Percentiles rank a stretch among this genome's conserved stretches.
Evolutionary conservation across 2,329 filamentous ascomycete genomes (phyloP).

Genomic region (Bipolaris cookei): DNA sequence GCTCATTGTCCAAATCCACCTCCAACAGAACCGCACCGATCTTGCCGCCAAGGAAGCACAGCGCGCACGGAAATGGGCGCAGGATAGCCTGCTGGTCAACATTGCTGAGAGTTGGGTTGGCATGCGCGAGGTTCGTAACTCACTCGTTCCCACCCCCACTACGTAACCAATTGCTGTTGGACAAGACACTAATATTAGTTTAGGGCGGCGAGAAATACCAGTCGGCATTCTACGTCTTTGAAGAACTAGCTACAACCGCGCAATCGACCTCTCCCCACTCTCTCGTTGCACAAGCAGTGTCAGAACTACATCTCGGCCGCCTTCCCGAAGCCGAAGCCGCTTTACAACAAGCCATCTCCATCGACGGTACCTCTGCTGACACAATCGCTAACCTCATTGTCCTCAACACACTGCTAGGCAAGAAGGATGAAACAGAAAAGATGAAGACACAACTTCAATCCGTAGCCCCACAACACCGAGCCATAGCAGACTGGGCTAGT

Average conservation of each 20-base stretch:
- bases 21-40: conserved; percentile 89
- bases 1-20: conserved; percentile 88
- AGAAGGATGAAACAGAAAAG: conserved; percentile 64
- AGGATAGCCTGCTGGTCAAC: conserved; percentile 92
- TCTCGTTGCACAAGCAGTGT: conserved; percentile 85
- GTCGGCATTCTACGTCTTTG: conserved; percentile 95
- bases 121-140: conserved; percentile 72
- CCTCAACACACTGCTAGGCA: conserved; percentile 76
- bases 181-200: not conserved
- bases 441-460: conserved; percentile 60
- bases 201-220: conserved; percentile 96
- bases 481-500: conserved; percentile 76
- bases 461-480: conserved; percentile 69
- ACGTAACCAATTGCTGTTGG: conserved; percentile 22
- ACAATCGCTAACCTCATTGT: conserved; percentile 85
- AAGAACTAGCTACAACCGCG: conserved; percentile 89
- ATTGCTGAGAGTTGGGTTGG: conserved; percentile 95
- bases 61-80: conserved; percentile 88
- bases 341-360: conserved; percentile 77
- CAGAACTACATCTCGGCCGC: conserved; percentile 88
- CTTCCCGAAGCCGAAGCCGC: conserved; percentile 88
- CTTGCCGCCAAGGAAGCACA: conserved; percentile 88
- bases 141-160: not conserved
- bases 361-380: conserved; percentile 73
- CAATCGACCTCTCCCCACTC: conserved; percentile 77